These are phyloP conservation scores for Bassia scoparia DNA, from an alignment of 148 eudicot genomes.

Conservation along the genomic window DNA sequence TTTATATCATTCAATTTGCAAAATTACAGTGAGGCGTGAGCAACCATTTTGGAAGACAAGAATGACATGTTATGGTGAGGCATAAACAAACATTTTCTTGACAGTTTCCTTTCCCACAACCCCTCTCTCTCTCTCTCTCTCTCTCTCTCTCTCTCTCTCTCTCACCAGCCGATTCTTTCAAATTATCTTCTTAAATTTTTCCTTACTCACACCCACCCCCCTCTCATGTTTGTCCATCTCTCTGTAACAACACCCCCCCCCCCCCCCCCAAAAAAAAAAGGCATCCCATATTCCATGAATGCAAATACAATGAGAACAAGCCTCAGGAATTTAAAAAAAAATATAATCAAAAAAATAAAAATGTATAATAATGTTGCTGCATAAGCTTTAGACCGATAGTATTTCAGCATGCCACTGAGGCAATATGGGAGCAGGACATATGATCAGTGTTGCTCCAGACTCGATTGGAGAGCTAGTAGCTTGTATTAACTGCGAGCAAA, in stretches of 20 bases:
- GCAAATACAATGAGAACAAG: not conserved
- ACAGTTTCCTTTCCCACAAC: not conserved
- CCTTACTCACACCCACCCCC: no score
- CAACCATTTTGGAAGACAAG: not conserved
- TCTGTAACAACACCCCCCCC: no score
- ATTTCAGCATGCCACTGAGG: slow-evolving; percentile 98
- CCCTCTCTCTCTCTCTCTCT: not conserved
- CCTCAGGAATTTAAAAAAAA: no score
- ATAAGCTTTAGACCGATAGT: slow-evolving; percentile 58
- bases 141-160: not conserved
- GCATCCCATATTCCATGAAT: not conserved
- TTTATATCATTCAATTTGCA: no score
- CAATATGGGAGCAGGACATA: slow-evolving; percentile 91
- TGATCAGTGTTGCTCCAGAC: slow-evolving; percentile 88
- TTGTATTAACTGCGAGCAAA: slow-evolving; percentile 71
- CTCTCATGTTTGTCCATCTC: no score
- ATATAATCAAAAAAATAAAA: no score
- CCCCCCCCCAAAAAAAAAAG: not conserved
- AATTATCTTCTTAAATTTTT: no score
- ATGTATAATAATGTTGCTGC: slow-evolving; percentile 1
- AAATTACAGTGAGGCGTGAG: not conserved
- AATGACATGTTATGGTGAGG: not conserved
- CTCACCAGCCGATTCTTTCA: no score
- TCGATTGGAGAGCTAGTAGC: slow-evolving; percentile 70
- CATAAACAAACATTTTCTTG: not conserved